A percentile compares a stretch with the other conserved stretches of the same genome.
phyloP scores from a whole-genome alignment of 75 land plant genomes.

The Selaginella tamariscina region DNA sequence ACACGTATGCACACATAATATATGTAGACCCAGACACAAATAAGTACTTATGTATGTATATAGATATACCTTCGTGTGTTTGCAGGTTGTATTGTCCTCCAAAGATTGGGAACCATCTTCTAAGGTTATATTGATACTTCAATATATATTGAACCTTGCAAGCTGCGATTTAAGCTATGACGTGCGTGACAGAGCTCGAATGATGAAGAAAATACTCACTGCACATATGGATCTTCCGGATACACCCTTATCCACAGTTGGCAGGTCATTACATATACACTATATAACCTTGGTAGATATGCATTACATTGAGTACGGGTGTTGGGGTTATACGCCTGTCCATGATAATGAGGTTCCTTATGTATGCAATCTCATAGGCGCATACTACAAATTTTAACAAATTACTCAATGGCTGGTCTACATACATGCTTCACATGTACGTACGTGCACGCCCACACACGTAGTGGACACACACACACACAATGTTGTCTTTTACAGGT shows the following conservation, averaged over 20 bases:
- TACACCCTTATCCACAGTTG: not conserved
- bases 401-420: not conserved
- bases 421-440: not conserved
- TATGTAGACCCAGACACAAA: no score
- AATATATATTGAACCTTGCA: constrained; percentile 56
- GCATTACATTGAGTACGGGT: not conserved
- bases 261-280: constrained; percentile 10
- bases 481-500: not conserved
- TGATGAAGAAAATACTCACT: constrained; percentile 40
- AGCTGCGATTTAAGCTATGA: constrained; percentile 66
- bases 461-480: not conserved
- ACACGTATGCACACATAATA: not conserved
- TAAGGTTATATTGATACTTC: constrained; percentile 20
- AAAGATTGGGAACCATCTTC: constrained; percentile 20
- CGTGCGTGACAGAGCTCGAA: constrained; percentile 85
- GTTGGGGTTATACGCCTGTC: not conserved
- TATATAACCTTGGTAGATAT: not conserved
- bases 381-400: not conserved
- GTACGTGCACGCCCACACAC: not conserved
- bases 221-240: not conserved
- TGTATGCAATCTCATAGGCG: not conserved
- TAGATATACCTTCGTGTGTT: not conserved
- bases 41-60: no score
- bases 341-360: not conserved
- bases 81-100: constrained; percentile 36